Evolutionary conservation across 495 filamentous ascomycete genomes (phyloP), one percentile per base, ranked within the genome.

Genomic region (Penicillium antarcticum): DNA sequence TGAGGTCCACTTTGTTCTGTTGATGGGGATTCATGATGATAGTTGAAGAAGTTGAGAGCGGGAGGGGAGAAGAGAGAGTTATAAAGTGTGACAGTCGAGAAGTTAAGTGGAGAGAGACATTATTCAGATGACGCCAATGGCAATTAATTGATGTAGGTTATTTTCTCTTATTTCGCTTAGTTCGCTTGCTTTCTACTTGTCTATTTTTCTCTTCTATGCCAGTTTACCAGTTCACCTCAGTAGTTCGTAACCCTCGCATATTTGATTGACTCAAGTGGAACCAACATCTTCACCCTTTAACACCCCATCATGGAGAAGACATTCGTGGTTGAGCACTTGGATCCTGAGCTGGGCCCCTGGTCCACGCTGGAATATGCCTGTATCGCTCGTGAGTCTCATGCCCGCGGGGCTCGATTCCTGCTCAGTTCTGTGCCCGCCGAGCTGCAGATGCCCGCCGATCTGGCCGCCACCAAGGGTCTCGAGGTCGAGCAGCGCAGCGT

Each of bases 1-100:
- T 91, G 73, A 96, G 81, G 71, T 98, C 92, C 55, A 97, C 76
- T 77, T 98, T 97, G 79, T 96, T 96, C 76, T 90, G 87, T 77
- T 96, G 89, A 66, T 91, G 88, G 55, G 94, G 94, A 71, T 96
- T 96, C 89, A 98, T 95, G 58, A 45, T 81, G 71, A 57, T 42
- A 44, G 23, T 53, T 52, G 53, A 26, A 48, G 29, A 17, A 32
- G 39, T 33, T 35, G 18, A 32, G 58, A 49, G 53, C 43, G 40
- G 33, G 42, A 51, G 51, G 34, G 38, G 24, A 53, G 48, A 37
- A 49, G 26, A 50, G 26, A 35, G 48, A 34, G 44, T 31, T 45
- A 19, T 38, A 23, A 44, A 51, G 53, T 17, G 42, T 41, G 49
- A 38, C 16, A 31, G 21, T 42, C 10, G 21, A 42, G 23, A 23